Base-by-base conservation (phyloP, 2,329 filamentous ascomycete species). In the Parascedosporium putredinis region DNA sequence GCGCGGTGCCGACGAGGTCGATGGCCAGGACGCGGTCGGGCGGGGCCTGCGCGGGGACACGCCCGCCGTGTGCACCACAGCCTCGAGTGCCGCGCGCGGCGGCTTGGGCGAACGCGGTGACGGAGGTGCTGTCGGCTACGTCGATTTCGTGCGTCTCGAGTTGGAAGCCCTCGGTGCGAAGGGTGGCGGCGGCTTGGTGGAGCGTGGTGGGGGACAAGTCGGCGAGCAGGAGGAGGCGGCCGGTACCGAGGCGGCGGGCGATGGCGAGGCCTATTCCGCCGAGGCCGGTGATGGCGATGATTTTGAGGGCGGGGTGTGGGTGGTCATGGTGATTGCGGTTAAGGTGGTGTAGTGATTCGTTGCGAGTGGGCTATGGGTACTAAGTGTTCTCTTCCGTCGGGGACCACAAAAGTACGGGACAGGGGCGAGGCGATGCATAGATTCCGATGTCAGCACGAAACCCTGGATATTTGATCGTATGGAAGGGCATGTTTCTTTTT, bases 1-100 rank as follows among this genome's bases (percentile, higher is more conserved):
- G 52, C 22, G 54, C 56, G 2, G 56, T 58, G 22, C 57, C 57
- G 29, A 57, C 34, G 7, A 59, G 51, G 47, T 58, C 57, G 42
- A 59, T 53, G 5, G 53, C 52, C 47, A 52, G 53, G 46, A 59
- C 56, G 48, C 55, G 53, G 9, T 51, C 44, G 2, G 53, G 29
- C 1, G 53, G 42, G 0, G 53, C 55, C 51, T 56, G 55, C 33
- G 50, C 52, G 1, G 54, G 54, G 53, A 57, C 10, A 55, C 45
- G n/a, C 53, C 54, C 7, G 55, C 54, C 4, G 55, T 52, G 51
- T 54, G 52, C 12, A 57, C 50, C 27, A 55, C 50, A 7, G 57
- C 51, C 7, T 56, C 54, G 24, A 58, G 33, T 36, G 3, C 56
- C 54, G 3, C 4, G 10, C 9, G 48, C 50, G 16, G 51, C 51